Evolutionary conservation across 2,329 filamentous ascomycete genomes (phyloP), one percentile per base, ranked within the genome.

Genomic region (Aquanectria penicillioides): DNA sequence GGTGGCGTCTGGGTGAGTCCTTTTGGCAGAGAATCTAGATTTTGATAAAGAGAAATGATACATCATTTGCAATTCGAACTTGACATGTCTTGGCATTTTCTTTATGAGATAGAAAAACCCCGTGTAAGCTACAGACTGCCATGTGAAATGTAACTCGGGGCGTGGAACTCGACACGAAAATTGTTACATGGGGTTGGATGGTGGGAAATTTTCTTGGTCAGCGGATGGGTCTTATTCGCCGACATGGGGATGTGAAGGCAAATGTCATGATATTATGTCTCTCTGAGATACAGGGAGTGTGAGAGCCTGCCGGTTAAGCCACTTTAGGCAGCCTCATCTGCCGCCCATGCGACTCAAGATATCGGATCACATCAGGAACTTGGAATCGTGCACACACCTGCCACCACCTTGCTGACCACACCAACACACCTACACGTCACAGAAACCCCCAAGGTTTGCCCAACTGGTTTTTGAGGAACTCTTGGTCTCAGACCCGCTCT

Each of bases 11-110:
- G 40, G n/a, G 48, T 41, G 48, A 64, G 51, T 51, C 34, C 61
- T 55, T 38, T 48, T 60, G 58, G 55, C 51, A 60, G 57, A 66
- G 62, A 70, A 68, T 69, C 52, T 69, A 69, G 66, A 70, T 70
- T 61, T 67, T 61, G 59, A 63, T 68, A 62, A 57, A 59, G 67
- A 68, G 51, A 67, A 61, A 65, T 60, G 43, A 59, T 41, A 36
- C 48, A 34, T 52, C 22, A 40, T 48, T 37, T 28, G 22, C 41
- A 48, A 25, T 7, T 17, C 15, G 18, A 18, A 23, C 17, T 47
- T 29, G 26, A n/a, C n/a, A n/a, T n/a, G n/a, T n/a, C n/a, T n/a
- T n/a, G n/a, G n/a, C n/a, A n/a, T n/a, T n/a, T n/a, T n/a, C n/a
- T n/a, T n/a, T n/a, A n/a, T n/a, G n/a, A n/a, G n/a, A n/a, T n/a